Evolutionary conservation across 768 basidiomycete species (phyloP).

Genomic region (Phanerochaete sordida): DNA sequence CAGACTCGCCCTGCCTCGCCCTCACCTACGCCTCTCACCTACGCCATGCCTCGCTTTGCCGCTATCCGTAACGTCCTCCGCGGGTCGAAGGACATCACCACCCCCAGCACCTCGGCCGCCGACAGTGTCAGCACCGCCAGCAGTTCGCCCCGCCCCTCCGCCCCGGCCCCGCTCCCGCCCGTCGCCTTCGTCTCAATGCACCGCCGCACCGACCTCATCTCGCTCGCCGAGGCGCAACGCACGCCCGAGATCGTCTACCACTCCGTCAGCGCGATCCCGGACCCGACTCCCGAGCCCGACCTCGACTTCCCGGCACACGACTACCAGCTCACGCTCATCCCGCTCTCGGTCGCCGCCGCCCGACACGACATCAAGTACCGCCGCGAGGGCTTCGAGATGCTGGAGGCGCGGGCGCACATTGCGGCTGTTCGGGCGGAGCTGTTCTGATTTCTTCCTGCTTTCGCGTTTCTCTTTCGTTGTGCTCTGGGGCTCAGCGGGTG

Average conservation of each 20-base stretch:
- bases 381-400: conserved; percentile 9
- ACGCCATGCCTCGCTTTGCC: neutral
- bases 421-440: neutral
- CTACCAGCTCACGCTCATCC: neutral
- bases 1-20: neutral
- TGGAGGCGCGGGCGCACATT: conserved; percentile 2
- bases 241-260: conserved; percentile 4
- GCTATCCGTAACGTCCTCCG: neutral
- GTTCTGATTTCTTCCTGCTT: neutral
- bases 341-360: neutral
- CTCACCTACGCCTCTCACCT: no score
- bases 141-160: neutral
- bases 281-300: neutral
- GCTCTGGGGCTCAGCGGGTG: no score
- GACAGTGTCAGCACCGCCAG: neutral
- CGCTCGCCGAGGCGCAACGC: conserved; percentile 2
- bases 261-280: neutral
- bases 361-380: conserved; percentile 7
- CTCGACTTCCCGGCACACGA: neutral
- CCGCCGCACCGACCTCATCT: neutral
- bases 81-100: neutral
- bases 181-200: neutral
- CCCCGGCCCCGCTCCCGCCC: neutral
- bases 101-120: neutral
- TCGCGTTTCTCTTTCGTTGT: neutral